Base-by-base conservation (phyloP, 2,329 filamentous ascomycete genomes). In the Neofusicoccum parvum region DNA sequence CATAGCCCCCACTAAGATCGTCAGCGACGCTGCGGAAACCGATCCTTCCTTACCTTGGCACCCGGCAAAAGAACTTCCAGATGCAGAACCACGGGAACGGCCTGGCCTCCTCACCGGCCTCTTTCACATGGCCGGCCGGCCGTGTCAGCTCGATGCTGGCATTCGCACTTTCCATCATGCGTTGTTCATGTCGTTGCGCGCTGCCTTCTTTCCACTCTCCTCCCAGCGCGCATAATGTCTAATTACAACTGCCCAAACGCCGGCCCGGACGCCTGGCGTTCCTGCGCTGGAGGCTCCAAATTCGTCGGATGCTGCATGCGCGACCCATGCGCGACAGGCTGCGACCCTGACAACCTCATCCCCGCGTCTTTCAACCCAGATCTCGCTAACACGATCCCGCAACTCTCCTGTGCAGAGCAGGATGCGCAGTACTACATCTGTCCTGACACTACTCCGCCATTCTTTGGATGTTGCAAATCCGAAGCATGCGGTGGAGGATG, bases 301-400 rank as follows among this genome's bases (percentile, higher is more conserved):
- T 81, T 81, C 51, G 72, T 81, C 37, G 79, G 79, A 4, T 81
- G 79, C 67, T 81, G 80, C 67, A 67, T 67, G 7, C 63, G 66
- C 5, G 72, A 80, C 46, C 76, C 79, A 6, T 81, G 79, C 66
- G 39, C 14, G 36, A 73, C 71, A 15, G 76, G 76, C 17, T 80
- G 79, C 60, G 69, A 73, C 2, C 68, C 70, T 64, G 74, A 71
- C 7, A 71, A 75, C 65, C 65, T 81, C 20, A 69, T 69, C 12
- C 48, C 72, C 9, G 74, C 71, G 10, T 73, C 66, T 46, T 80
- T 78, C 70, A 73, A 76, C 12, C 67, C 70, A 6, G 69, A 72
- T 15, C 63, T 72, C 17, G 72, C 77, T 62, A 72, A 72, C 9
- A 70, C 69, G 34, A 75, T 76, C n/a, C 72, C 73, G 3, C 69